Conservation (phyloP, 441 rosid species). For the Bocquillonia castaneifolia region DNA sequence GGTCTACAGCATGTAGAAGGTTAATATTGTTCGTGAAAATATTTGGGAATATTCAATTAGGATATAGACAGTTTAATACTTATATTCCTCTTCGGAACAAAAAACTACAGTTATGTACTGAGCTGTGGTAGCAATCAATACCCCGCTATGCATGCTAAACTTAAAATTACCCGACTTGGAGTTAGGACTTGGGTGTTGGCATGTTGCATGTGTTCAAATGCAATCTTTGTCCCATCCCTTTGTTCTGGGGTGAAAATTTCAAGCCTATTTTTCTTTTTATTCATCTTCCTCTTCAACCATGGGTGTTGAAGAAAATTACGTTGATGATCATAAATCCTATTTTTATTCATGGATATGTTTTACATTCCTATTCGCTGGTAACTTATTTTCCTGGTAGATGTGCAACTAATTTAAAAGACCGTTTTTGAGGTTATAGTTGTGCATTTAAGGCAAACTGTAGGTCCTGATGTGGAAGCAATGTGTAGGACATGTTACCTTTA, state of each 20-base stretch:
- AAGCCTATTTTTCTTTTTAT: no score
- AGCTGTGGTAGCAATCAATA: background rate
- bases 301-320: no score
- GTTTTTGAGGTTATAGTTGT: no score
- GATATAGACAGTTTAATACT: background rate
- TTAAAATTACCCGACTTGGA: background rate
- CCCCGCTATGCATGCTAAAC: no score
- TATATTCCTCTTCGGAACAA: background rate
- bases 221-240: no score
- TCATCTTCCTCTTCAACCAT: no score
- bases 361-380: no score
- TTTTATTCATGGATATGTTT: no score
- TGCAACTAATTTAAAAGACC: no score
- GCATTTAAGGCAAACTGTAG: background rate
- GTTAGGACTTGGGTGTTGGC: background rate
- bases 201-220: background rate
- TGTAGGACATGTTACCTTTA: background rate
- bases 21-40: slow-evolving; percentile 1
- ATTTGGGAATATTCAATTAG: background rate
- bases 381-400: no score
- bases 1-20: background rate
- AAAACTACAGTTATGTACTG: background rate
- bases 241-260: no score
- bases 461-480: background rate
- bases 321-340: no score